Evolutionary conservation across 192 early-diverging fungal species (phyloP), one percentile per base, ranked within the genome.

Genomic region (Chytriomyces sp.): DNA sequence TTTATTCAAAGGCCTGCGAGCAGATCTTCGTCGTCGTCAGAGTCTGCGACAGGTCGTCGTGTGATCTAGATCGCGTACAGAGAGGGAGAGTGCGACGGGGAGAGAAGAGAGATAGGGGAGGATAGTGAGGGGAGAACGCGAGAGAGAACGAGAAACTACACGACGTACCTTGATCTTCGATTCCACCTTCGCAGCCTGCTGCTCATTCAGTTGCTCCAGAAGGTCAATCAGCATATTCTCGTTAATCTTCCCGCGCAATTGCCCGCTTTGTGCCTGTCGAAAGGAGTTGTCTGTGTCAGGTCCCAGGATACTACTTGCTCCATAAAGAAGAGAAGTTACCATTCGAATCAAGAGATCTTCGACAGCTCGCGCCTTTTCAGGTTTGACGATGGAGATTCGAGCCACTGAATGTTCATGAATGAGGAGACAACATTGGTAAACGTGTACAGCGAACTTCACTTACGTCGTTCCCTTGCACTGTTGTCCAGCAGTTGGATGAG

Each of bases 291-390:
- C 20, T n/a, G 10, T 11, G 62, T 10, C 11, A 43, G 24, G 62
- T n/a, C 9, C 24, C 8, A 23, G 62, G 13, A 2, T 23, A 60
- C 57, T 2, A 5, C 0, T 60, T 23, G 23, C 2, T 60, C 57
- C 18, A 60, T 60, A 60, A 23, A 23, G 18, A 23, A 18, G 23
- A 35, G 1, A 35, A 35, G 35, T 35, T 2, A 86, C 85, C 96
- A 97, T 98, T 43, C 92, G 89, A 72, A 98, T 89, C 63, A 98
- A 85, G 76, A 96, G 85, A 68, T 95, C 94, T 77, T 98, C 94
- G 13, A 97, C 93, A 9, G 90, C 91, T 9, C 93, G 89, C 1
- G 94, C 96, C 82, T 93, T 92, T 10, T 95, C 94, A 1, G 89
- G 86, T 80, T 96, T 97, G 9, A 98, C 96, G 72, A 98, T 93